Conservation (phyloP, 331 rosid genomes). For the Malus hybrid region DNA sequence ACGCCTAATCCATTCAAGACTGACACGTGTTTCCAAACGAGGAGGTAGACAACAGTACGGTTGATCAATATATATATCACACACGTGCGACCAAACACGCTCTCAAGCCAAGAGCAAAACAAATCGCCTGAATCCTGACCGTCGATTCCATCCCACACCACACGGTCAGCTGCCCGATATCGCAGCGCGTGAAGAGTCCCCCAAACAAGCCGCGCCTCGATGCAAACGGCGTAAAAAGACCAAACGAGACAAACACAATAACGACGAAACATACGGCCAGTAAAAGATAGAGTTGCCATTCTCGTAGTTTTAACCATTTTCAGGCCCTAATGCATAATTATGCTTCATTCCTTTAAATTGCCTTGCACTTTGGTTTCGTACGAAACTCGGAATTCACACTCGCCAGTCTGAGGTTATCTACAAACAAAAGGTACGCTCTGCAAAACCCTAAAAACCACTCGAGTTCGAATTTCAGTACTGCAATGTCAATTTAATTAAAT, state of each 20-base stretch:
- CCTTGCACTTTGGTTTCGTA: neutral
- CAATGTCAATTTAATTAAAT: neutral
- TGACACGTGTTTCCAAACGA: conserved; percentile 1
- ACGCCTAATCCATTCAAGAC: neutral
- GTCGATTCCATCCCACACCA: neutral
- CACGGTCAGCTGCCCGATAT: neutral
- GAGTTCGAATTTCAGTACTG: neutral
- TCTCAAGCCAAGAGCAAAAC: neutral
- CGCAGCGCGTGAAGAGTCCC: neutral
- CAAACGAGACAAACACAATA: neutral
- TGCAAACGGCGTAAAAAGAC: neutral
- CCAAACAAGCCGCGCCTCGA: neutral
- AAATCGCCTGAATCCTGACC: neutral
- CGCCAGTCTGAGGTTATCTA: neutral
- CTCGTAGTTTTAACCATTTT: neutral
- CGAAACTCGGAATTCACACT: neutral
- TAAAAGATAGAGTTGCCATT: neutral
- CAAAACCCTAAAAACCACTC: conserved; percentile 16
- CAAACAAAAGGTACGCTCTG: conserved; percentile 24
- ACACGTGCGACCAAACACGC: neutral
- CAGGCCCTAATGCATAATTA: neutral
- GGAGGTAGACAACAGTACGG: neutral
- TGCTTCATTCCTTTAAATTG: neutral
- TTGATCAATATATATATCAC: neutral
- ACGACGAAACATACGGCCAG: conserved; percentile 19